Conservation (phyloP, 148 eudicot genomes). For the Rhododendron simsii region DNA sequence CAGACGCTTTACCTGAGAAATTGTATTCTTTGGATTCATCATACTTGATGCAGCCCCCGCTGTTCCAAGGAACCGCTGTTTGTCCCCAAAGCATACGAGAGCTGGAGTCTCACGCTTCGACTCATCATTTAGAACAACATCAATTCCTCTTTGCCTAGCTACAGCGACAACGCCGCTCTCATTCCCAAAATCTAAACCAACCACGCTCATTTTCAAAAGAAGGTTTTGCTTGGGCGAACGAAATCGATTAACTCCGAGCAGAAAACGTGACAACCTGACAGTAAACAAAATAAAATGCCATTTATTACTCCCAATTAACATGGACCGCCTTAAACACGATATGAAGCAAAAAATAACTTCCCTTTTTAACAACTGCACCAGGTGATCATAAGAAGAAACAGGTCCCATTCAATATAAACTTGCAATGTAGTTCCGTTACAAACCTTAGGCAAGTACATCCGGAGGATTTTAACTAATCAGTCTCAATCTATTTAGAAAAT, state of each 20-base stretch:
- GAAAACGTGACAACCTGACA: neutral
- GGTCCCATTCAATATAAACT: neutral
- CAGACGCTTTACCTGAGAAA: conserved; percentile 78
- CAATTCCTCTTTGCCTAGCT: conserved; percentile 94
- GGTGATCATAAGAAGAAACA: neutral
- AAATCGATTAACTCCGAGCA: neutral
- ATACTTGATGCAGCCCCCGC: conserved; percentile 91
- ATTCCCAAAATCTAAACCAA: conserved; percentile 91
- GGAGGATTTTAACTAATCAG: neutral
- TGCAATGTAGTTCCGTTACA: neutral
- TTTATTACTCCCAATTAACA: neutral
- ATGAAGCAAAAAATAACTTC: neutral
- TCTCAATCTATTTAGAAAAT: no score
- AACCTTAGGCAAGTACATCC: neutral
- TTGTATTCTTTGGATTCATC: conserved; percentile 94
- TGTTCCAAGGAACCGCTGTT: conserved; percentile 86
- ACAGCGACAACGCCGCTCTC: conserved; percentile 94
- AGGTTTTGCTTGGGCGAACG: neutral
- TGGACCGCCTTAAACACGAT: neutral
- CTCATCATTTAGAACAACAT: conserved; percentile 91
- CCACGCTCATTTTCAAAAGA: conserved; percentile 71
- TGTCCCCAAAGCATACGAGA: conserved; percentile 86
- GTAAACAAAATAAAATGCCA: neutral
- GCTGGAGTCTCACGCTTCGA: conserved; percentile 96
- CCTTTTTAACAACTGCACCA: neutral